Evolutionary conservation across 2,329 filamentous ascomycete species (phyloP), one percentile per base, ranked within the genome.

Genomic region (Claviceps spartinae): DNA sequence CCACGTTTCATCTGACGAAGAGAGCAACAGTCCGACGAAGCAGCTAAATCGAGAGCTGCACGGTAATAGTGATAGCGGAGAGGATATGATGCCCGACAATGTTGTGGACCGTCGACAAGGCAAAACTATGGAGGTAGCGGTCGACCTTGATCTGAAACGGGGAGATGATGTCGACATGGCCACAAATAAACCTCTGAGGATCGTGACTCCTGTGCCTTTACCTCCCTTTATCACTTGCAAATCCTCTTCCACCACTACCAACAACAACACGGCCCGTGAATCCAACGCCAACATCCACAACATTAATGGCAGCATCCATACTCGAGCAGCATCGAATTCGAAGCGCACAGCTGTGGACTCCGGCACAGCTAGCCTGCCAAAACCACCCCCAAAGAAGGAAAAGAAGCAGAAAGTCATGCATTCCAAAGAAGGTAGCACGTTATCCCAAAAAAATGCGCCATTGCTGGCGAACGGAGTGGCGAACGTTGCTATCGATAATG

Each of bases 1-100:
- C 48, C 63, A 62, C 26, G 62, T 55, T 0, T 26, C 63, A 0
- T 64, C 64, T 1, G 65, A 63, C 34, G 63, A 66, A 0, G 62
- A 65, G 4, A 52, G 53, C 5, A 52, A 54, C 5, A 63, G 57
- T 11, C 62, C 65, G 0, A 61, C 61, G 8, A 58, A 59, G 3
- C 64, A 66, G 48, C 37, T 65, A 14, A 56, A 59, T 5, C 55
- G 54, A 46, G 65, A 65, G 44, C 50, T 49, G 0, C 47, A 54
- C 6, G 53, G 45, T 1, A 52, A 54, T 22, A 52, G 53, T 11
- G 43, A 50, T 41, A 18, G 50, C n/a, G 49, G 45, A 3, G 8
- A 42, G 24, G 41, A 45, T 24, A 16, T 16, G 14, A 37, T 45
- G 6, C 24, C 38, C 13, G 38, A 42, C 7, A 30, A 30, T 30